Conservation (phyloP, 1,284 basidiomycete genomes). For the Ceratobasidium sp. region DNA sequence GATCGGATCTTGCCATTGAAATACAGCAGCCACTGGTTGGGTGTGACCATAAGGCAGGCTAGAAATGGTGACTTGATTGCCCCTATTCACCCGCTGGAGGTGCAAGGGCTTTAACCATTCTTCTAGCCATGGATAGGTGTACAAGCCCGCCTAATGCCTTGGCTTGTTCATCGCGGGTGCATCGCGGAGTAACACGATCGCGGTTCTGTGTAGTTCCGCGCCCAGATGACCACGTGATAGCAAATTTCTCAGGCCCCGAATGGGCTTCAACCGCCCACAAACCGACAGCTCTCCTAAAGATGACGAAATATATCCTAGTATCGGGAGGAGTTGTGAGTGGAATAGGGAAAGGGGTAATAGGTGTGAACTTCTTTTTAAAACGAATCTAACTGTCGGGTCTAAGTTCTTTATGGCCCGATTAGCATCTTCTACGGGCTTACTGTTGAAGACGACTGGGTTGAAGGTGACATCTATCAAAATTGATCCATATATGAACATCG, state of each 20-base stretch:
- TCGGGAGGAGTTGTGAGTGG: slow-evolving; percentile 94
- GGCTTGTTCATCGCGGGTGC: too few species aligned
- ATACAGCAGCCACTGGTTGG: too few species aligned
- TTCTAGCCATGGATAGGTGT: too few species aligned
- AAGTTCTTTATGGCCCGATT: background rate
- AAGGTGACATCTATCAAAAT: slow-evolving; percentile 99
- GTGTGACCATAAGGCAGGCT: too few species aligned
- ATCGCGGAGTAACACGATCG: too few species aligned
- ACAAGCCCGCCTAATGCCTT: too few species aligned
- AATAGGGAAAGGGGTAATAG: slow-evolving; percentile 95
- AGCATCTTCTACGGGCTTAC: slow-evolving; percentile 97
- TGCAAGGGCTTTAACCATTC: too few species aligned
- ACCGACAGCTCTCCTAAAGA: background rate
- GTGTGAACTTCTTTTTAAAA: slow-evolving; percentile 61
- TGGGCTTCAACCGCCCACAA: background rate
- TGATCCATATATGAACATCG: slow-evolving; percentile 99
- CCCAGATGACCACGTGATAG: background rate
- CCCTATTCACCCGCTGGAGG: too few species aligned
- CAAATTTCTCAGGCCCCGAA: slow-evolving; percentile 2
- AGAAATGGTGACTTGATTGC: too few species aligned
- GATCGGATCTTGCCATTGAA: too few species aligned
- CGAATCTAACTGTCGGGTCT: slow-evolving; percentile 44
- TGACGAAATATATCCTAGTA: slow-evolving; percentile 86
- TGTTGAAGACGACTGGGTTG: slow-evolving; percentile 94
- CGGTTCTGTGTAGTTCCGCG: too few species aligned